Evolutionary conservation across 2,329 filamentous ascomycete genomes (phyloP).

Genomic region (Mycogone perniciosa): DNA sequence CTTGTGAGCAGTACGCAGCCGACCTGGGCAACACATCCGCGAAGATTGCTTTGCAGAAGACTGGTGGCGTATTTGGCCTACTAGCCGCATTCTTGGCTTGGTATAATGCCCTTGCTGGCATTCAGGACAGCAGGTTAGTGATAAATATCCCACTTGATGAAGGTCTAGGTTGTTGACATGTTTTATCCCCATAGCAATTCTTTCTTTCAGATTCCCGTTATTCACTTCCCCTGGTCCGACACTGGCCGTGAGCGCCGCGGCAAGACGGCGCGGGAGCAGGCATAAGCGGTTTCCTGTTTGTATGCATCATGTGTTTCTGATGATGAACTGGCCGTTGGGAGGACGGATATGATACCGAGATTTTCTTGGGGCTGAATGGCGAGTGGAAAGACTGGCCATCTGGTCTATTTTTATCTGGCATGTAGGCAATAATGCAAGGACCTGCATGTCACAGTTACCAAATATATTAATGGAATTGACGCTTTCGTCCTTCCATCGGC

Average conservation of each 20-base stretch:
- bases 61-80: slow-evolving; percentile 75
- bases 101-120: slow-evolving; percentile 81
- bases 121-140: slow-evolving; percentile 62
- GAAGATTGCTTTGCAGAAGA: slow-evolving; percentile 51
- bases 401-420: slow-evolving; percentile 5
- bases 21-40: slow-evolving; percentile 44
- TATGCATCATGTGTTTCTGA: background rate
- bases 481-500: slow-evolving; percentile 4
- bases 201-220: slow-evolving; percentile 88
- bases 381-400: slow-evolving; percentile 1
- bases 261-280: slow-evolving; percentile 32
- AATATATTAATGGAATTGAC: slow-evolving; percentile 9
- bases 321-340: slow-evolving; percentile 7
- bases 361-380: slow-evolving; percentile 8
- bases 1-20: slow-evolving; percentile 52
- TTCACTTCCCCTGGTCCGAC: slow-evolving; percentile 92
- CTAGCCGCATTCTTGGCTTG: slow-evolving; percentile 75
- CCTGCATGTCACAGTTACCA: slow-evolving; percentile 2
- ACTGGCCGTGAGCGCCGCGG: slow-evolving; percentile 57
- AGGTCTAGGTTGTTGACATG: background rate
- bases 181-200: slow-evolving; percentile 53
- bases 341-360: slow-evolving; percentile 7
- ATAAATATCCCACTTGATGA: background rate
- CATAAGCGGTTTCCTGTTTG: slow-evolving; percentile 3
- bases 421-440: slow-evolving; percentile 5